Evolutionary conservation across 176 grass and related monocot genomes (phyloP).

Genomic region (Neostapfia colusana): DNA sequence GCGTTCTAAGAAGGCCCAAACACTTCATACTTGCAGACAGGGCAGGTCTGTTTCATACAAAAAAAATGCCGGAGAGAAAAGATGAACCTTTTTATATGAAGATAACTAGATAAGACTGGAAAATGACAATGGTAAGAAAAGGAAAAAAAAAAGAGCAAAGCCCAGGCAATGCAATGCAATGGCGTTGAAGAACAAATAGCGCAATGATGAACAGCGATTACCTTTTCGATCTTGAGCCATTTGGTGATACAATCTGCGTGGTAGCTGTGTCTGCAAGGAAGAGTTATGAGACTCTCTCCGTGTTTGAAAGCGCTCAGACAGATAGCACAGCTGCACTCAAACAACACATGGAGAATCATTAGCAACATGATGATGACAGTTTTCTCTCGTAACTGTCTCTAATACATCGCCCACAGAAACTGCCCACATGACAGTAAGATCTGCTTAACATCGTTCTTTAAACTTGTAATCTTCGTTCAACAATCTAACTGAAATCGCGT

Average conservation of each 20-base stretch:
- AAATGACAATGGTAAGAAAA: not conserved
- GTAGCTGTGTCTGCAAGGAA: constrained; percentile 82
- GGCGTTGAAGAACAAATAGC: not conserved
- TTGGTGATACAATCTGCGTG: constrained; percentile 53
- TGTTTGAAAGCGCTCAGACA: constrained; percentile 60
- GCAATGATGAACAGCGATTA: not conserved
- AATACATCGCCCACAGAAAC: not conserved
- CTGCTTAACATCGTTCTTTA: not conserved
- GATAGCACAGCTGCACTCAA: constrained; percentile 71
- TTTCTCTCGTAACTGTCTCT: not conserved
- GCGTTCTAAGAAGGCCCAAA: constrained; percentile 55
- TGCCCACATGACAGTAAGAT: too few relatives aligned
- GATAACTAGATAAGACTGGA: not conserved
- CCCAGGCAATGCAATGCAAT: not conserved
- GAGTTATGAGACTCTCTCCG: constrained; percentile 55
- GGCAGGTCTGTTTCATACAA: constrained; percentile 59
- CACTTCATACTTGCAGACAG: constrained; percentile 80
- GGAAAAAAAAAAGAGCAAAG: not conserved
- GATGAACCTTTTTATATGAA: not conserved
- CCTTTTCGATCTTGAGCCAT: constrained; percentile 88
- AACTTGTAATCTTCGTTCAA: not conserved
- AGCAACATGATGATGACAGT: constrained; percentile 14
- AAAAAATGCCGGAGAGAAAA: not conserved
- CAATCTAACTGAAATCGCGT: constrained; percentile 2
- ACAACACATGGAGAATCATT: not conserved